These are phyloP conservation scores for Cercospora sojina DNA, from an alignment of 2,329 filamentous ascomycete species.

Conservation along the genomic window DNA sequence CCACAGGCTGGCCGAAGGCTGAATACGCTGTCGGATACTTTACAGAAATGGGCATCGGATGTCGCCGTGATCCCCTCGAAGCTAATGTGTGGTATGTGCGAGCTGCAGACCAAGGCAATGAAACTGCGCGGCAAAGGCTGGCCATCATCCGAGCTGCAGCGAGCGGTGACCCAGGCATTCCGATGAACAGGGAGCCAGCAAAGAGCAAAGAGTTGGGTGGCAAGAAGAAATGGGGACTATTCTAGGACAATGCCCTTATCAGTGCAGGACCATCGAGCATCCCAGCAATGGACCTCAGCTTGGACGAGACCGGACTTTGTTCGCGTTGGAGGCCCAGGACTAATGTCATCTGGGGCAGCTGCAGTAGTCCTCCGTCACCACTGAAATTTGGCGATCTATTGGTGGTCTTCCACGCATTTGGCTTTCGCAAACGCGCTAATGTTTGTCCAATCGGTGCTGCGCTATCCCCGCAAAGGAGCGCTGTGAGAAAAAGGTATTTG, in stretches of 20 bases:
- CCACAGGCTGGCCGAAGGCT: conserved; percentile 63
- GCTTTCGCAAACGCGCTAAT: background rate
- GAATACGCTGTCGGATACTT: conserved; percentile 96
- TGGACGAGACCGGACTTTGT: background rate
- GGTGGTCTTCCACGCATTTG: background rate
- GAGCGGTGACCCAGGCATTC: conserved; percentile 52
- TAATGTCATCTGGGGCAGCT: background rate
- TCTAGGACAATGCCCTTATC: conserved; percentile 1
- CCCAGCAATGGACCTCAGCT: background rate
- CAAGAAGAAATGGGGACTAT: conserved; percentile 14
- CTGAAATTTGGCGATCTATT: background rate
- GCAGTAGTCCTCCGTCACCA: background rate
- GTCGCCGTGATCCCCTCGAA: conserved; percentile 87
- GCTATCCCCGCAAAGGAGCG: background rate
- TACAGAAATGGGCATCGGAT: conserved; percentile 97
- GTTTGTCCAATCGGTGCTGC: too few species aligned
- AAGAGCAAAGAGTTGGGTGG: conserved; percentile 34
- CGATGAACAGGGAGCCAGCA: conserved; percentile 38
- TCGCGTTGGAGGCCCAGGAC: background rate
- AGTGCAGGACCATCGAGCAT: background rate
- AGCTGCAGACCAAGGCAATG: conserved; percentile 87
- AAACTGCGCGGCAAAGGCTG: conserved; percentile 81
- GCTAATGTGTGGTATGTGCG: conserved; percentile 98
- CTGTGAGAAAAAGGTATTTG: background rate
- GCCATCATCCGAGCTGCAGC: conserved; percentile 84